Evolutionary conservation across 2,329 filamentous ascomycete species (phyloP).

Genomic region (Myriosclerotinia duriaeana): DNA sequence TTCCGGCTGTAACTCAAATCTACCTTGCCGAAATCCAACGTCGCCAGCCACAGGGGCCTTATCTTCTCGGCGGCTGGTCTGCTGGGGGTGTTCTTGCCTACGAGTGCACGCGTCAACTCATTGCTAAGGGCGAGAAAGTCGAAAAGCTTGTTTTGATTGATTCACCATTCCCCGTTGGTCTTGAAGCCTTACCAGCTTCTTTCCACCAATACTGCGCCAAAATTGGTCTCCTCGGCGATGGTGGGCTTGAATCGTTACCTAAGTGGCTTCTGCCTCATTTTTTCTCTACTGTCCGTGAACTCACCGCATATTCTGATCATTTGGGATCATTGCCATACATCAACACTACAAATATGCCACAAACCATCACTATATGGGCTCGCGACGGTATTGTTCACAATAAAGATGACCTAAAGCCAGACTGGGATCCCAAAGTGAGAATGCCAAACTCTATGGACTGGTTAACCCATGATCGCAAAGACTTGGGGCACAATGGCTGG

Average conservation of each 20-base stretch:
- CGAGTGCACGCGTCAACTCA: slow-evolving; percentile 61
- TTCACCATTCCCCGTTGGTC: slow-evolving; percentile 62
- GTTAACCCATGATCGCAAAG: slow-evolving; percentile 68
- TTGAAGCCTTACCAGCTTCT: slow-evolving; percentile 61
- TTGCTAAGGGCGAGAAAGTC: slow-evolving; percentile 55
- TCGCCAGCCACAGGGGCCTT: slow-evolving; percentile 66
- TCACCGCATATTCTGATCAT: slow-evolving; percentile 64
- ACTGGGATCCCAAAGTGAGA: slow-evolving; percentile 55
- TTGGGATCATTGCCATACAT: slow-evolving; percentile 65
- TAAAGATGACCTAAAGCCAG: slow-evolving; percentile 61
- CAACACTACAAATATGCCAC: slow-evolving; percentile 51
- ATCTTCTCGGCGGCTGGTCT: slow-evolving; percentile 70
- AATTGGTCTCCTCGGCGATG: slow-evolving; percentile 67
- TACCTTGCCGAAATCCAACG: slow-evolving; percentile 69
- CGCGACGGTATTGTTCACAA: slow-evolving; percentile 66
- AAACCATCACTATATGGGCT: slow-evolving; percentile 67
- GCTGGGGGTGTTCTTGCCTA: slow-evolving; percentile 72
- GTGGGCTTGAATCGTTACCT: slow-evolving; percentile 45
- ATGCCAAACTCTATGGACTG: slow-evolving; percentile 54
- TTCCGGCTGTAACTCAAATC: slow-evolving; percentile 62
- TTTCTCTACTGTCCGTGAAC: slow-evolving; percentile 48
- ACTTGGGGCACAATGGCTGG: slow-evolving; percentile 70
- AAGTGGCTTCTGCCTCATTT: slow-evolving; percentile 76
- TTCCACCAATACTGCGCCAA: slow-evolving; percentile 62
- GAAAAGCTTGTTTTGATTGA: slow-evolving; percentile 63